A percentile compares a stretch with the other conserved stretches of the same genome.
Conservation (phyloP, 768 basidiomycete species). For the Cubamyces lactineus region DNA sequence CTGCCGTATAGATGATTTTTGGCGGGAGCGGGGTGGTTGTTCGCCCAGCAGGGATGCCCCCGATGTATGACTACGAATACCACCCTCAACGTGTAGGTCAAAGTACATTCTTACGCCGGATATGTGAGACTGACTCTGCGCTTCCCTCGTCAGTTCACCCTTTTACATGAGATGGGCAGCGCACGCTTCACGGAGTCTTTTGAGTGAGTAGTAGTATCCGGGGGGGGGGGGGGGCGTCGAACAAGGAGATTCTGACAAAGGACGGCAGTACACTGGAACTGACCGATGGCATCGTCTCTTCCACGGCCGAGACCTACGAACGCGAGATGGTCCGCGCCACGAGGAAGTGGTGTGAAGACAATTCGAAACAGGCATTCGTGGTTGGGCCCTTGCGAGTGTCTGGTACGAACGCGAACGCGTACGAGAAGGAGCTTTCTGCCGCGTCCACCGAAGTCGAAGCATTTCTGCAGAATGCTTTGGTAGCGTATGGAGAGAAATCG, state of each 20-base stretch:
- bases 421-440: constrained; percentile 18
- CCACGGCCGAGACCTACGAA: constrained; percentile 24
- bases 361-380: constrained; percentile 15
- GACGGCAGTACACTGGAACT: neutral
- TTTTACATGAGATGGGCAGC: neutral
- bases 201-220: neutral
- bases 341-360: constrained; percentile 23
- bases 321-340: constrained; percentile 20
- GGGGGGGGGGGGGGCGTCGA: neutral
- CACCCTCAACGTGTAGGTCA: constrained; percentile 25
- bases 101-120: neutral
- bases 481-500: constrained; percentile 25
- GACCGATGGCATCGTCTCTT: constrained; percentile 25
- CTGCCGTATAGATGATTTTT: constrained; percentile 5
- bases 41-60: constrained; percentile 26
- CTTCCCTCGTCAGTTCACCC: neutral
- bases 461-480: constrained; percentile 23
- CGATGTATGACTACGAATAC: constrained; percentile 30
- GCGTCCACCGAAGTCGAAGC: constrained; percentile 16
- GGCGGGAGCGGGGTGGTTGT: constrained; percentile 11
- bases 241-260: neutral
- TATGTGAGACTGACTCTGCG: neutral
- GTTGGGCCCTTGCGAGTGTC: constrained; percentile 23
- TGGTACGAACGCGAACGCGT: neutral
- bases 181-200: neutral